These are phyloP conservation scores for Anisodus tanguticus DNA, from an alignment of 257 asterid genomes.

Conservation along the genomic window DNA sequence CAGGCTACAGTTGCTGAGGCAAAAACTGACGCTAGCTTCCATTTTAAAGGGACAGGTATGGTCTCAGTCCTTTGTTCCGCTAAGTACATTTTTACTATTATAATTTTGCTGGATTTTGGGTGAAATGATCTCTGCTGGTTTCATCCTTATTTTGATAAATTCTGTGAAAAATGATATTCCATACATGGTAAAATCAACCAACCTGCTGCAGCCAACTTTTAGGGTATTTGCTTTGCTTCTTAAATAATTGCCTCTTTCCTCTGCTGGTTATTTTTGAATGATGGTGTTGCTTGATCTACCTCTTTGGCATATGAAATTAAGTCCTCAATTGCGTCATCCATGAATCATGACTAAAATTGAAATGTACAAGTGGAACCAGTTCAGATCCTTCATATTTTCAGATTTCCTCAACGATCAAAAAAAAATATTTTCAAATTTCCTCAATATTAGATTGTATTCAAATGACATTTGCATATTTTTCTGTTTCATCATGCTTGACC, in stretches of 20 bases:
- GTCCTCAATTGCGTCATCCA: neutral
- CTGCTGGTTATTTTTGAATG: slow-evolving; percentile 3
- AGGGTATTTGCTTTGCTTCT: neutral
- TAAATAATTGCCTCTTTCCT: neutral
- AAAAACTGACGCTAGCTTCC: slow-evolving; percentile 89
- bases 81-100: neutral
- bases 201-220: neutral
- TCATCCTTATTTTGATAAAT: neutral
- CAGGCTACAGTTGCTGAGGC: slow-evolving; percentile 89
- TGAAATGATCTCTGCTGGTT: neutral
- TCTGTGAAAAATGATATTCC: neutral
- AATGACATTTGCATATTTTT: neutral
- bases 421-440: neutral
- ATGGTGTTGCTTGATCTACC: neutral
- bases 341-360: slow-evolving; percentile 17
- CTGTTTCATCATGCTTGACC: neutral
- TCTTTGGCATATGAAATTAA: neutral
- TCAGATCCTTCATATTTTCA: neutral
- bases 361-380: neutral
- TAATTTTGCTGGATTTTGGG: slow-evolving; percentile 1
- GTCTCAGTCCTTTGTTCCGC: slow-evolving; percentile 37
- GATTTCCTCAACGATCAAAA: neutral
- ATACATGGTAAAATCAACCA: neutral
- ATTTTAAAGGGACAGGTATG: slow-evolving; percentile 86
- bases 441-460: neutral